A percentile compares a stretch with the other conserved stretches of the same genome.
phyloP scores from a whole-genome alignment of 371 early-diverging fungal species.

The Syncephalastrum contaminatum region DNA sequence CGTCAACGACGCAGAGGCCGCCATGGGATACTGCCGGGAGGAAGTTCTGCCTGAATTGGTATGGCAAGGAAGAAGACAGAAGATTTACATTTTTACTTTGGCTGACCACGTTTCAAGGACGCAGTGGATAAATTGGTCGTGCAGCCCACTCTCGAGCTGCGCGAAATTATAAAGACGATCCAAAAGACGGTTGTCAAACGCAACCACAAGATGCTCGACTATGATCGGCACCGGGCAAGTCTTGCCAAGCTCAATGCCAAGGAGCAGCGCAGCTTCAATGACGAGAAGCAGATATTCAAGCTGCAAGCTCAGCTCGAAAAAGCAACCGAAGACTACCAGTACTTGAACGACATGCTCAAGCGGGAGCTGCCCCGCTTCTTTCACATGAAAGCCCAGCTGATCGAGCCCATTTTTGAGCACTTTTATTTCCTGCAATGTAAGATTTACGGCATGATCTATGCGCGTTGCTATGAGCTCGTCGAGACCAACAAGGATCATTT shows the following conservation, averaged over 20 bases:
- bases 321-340: slow-evolving; percentile 75
- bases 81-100: too few species aligned
- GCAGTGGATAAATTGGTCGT: slow-evolving; percentile 73
- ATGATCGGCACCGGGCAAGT: slow-evolving; percentile 73
- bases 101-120: slow-evolving; percentile 39
- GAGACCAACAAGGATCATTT: slow-evolving; percentile 36
- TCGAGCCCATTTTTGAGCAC: slow-evolving; percentile 74
- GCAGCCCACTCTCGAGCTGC: slow-evolving; percentile 63
- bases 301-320: slow-evolving; percentile 62
- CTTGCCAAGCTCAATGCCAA: slow-evolving; percentile 68
- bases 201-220: slow-evolving; percentile 81
- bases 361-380: slow-evolving; percentile 71
- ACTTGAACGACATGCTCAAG: slow-evolving; percentile 66
- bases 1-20: slow-evolving; percentile 61
- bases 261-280: slow-evolving; percentile 61
- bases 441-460: slow-evolving; percentile 59
- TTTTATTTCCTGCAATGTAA: slow-evolving; percentile 69
- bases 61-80: slow-evolving; percentile 9
- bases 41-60: slow-evolving; percentile 69
- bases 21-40: slow-evolving; percentile 62
- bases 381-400: slow-evolving; percentile 52
- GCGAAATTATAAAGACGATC: slow-evolving; percentile 64
- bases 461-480: slow-evolving; percentile 53
- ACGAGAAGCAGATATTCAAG: slow-evolving; percentile 74
- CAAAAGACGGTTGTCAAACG: slow-evolving; percentile 77